Evolutionary conservation across 441 rosid species (phyloP).

Genomic region (Populus trichocarpa): DNA sequence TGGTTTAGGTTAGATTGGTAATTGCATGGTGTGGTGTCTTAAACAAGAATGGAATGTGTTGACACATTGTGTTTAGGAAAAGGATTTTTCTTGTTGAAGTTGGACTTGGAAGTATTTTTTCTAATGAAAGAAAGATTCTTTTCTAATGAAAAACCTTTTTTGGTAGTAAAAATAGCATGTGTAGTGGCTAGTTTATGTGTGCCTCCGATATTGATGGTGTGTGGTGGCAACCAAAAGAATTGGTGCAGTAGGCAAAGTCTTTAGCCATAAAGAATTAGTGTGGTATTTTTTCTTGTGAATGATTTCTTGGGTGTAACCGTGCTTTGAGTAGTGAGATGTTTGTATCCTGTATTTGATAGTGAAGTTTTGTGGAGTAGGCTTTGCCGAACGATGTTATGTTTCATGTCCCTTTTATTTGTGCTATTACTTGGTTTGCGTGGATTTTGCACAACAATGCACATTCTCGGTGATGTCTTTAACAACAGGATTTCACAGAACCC

Average conservation of each 20-base stretch:
- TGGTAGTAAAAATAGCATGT: neutral
- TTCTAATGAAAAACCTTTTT: too few species aligned
- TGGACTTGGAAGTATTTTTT: neutral
- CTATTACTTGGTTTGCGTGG: neutral
- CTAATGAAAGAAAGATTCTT: neutral
- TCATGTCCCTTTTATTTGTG: too few species aligned
- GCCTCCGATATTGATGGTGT: neutral
- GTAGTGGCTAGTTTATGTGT: neutral
- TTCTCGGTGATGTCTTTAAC: too few species aligned
- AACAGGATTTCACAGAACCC: too few species aligned
- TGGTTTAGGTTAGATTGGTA: neutral
- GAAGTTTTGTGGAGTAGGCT: neutral
- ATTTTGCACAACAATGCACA: too few species aligned
- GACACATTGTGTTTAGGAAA: neutral
- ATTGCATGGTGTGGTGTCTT: neutral
- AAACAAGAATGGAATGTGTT: neutral
- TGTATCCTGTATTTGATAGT: neutral
- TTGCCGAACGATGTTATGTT: neutral
- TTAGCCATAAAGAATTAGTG: too few species aligned
- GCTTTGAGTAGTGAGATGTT: neutral
- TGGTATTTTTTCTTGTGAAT: neutral
- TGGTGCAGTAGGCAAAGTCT: neutral
- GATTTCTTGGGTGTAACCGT: too few species aligned
- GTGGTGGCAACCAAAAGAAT: neutral
- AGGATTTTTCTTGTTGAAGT: neutral